Evolutionary conservation across 306 rosid genomes (phyloP).

Genomic region (Lithocarpus polystachyus): DNA sequence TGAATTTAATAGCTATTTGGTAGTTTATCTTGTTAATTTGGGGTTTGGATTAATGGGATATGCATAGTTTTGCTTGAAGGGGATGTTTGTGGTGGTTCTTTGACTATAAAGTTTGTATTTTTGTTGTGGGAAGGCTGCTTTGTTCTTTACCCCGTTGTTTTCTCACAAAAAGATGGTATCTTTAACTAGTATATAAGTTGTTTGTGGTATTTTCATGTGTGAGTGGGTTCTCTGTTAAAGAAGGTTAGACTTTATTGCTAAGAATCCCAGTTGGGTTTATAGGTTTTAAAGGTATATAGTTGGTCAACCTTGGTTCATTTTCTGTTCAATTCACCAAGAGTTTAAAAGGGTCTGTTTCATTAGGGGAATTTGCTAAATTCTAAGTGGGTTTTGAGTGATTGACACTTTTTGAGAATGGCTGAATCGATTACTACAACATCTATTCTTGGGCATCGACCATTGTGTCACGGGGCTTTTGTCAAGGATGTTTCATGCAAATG

Average conservation of each 20-base stretch:
- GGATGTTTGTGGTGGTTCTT: constrained; percentile 22
- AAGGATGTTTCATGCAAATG: constrained; percentile 51
- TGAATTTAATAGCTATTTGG: constrained; percentile 9
- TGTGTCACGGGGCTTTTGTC: constrained; percentile 44
- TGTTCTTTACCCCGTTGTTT: constrained; percentile 2
- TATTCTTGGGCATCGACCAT: constrained; percentile 62
- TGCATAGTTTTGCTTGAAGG: constrained; percentile 33
- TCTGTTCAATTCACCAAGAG: not conserved
- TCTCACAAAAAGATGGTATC: not conserved
- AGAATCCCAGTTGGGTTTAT: constrained; percentile 2
- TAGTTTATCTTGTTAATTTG: constrained; percentile 2
- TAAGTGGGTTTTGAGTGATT: constrained; percentile 23
- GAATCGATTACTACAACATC: constrained; percentile 87
- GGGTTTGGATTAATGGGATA: constrained; percentile 18
- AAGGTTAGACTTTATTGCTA: constrained; percentile 9
- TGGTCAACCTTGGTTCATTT: not conserved
- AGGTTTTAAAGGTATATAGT: constrained; percentile 1
- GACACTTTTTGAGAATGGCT: constrained; percentile 41
- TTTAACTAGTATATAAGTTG: not conserved
- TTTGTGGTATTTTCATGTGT: not conserved
- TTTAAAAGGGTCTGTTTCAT: constrained; percentile 20
- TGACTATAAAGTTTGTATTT: constrained; percentile 13
- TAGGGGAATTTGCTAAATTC: constrained; percentile 4
- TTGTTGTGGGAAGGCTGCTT: constrained; percentile 5
- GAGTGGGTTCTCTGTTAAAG: not conserved